Conservation (phyloP, 2,329 filamentous ascomycete species). For the Incumbomyces lentus region DNA sequence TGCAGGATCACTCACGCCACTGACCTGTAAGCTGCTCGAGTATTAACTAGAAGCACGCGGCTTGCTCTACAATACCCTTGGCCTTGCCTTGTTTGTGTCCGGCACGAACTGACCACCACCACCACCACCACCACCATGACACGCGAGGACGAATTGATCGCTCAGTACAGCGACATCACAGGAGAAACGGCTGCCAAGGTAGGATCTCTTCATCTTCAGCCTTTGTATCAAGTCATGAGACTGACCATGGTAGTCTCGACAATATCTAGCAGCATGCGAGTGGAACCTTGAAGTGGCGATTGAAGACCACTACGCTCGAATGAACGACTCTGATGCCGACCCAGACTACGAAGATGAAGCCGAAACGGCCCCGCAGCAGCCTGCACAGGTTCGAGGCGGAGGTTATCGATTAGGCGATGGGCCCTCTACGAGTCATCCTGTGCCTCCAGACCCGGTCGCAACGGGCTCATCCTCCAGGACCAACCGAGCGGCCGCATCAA, state of each 20-base stretch:
- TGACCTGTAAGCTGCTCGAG: too few relatives aligned
- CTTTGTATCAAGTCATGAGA: neutral
- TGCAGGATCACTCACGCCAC: too few relatives aligned
- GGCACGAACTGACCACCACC: too few relatives aligned
- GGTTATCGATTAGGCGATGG: constrained; percentile 28
- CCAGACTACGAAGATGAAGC: constrained; percentile 22
- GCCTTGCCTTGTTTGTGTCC: too few relatives aligned
- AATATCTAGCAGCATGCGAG: constrained; percentile 53
- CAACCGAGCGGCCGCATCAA: constrained; percentile 24
- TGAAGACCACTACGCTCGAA: constrained; percentile 46
- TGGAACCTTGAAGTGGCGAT: constrained; percentile 59
- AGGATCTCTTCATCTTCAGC: constrained; percentile 7
- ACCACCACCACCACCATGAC: constrained; percentile 1
- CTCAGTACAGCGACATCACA: constrained; percentile 49
- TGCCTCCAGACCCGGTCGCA: constrained; percentile 22
- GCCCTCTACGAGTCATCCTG: constrained; percentile 17
- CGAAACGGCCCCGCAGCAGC: constrained; percentile 6
- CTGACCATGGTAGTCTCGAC: constrained; percentile 44
- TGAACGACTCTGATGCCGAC: constrained; percentile 15
- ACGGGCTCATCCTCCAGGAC: constrained; percentile 25
- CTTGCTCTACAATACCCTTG: too few relatives aligned
- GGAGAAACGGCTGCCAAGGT: constrained; percentile 41
- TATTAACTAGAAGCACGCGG: too few relatives aligned
- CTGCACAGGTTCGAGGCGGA: constrained; percentile 14
- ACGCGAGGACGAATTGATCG: constrained; percentile 32